These are phyloP conservation scores for Pyrus betulifolia DNA, from an alignment of 306 rosid genomes.

Conservation along the genomic window DNA sequence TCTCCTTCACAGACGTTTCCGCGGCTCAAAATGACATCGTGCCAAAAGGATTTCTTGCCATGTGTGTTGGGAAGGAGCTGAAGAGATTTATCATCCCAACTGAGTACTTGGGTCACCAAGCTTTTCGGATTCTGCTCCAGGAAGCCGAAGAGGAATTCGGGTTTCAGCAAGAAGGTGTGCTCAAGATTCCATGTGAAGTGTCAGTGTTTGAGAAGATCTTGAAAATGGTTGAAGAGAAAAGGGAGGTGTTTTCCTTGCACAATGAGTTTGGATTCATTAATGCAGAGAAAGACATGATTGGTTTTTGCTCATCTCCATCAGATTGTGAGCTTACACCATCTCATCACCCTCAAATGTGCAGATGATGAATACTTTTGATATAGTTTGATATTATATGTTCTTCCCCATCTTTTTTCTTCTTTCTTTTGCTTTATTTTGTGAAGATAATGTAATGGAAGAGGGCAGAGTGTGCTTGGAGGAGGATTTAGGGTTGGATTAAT, in stretches of 20 bases:
- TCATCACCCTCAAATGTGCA: conserved; percentile 60
- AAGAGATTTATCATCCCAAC: conserved; percentile 77
- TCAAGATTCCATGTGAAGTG: conserved; percentile 61
- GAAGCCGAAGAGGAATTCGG: conserved; percentile 77
- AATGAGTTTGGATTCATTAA: conserved; percentile 11
- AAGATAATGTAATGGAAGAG: conserved; percentile 2
- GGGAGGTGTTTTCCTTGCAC: conserved; percentile 24
- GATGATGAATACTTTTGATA: conserved; percentile 19
- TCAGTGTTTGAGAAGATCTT: conserved; percentile 47
- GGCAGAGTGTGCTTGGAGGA: background rate
- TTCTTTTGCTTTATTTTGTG: background rate
- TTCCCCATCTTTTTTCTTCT: background rate
- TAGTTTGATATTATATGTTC: background rate
- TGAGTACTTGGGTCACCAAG: conserved; percentile 52
- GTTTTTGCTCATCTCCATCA: conserved; percentile 23
- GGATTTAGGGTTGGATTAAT: conserved; percentile 3
- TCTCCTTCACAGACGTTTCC: conserved; percentile 47
- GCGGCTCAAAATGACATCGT: conserved; percentile 23
- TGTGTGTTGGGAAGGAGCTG: conserved; percentile 71
- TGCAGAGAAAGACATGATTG: conserved; percentile 20
- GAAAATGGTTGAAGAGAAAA: conserved; percentile 43
- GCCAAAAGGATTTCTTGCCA: conserved; percentile 79
- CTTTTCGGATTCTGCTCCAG: conserved; percentile 42
- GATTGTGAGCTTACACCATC: conserved; percentile 47
- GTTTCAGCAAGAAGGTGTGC: conserved; percentile 69